Evolutionary conservation across 2,329 filamentous ascomycete genomes (phyloP).

Genomic region (Basipetospora chlamydospora): DNA sequence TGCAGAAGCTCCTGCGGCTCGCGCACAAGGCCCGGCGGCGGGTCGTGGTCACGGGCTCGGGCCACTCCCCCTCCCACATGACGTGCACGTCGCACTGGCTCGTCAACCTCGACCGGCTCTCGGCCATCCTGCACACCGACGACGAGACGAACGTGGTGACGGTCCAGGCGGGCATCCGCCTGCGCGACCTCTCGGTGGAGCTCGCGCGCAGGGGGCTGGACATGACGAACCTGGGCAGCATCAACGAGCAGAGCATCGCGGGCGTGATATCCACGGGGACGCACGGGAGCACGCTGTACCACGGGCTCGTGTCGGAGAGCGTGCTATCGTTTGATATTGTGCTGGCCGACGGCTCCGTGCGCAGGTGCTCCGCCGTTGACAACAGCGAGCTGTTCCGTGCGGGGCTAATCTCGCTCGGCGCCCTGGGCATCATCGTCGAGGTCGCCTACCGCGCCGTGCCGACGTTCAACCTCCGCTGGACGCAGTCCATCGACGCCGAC

Average conservation of each 20-base stretch:
- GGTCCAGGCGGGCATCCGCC: slow-evolving; percentile 77
- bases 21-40: slow-evolving; percentile 70
- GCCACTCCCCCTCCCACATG: slow-evolving; percentile 80
- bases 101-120: slow-evolving; percentile 78
- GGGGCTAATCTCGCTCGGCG: slow-evolving; percentile 73
- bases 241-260: slow-evolving; percentile 85
- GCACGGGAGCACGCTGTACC: slow-evolving; percentile 72
- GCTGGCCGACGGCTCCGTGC: slow-evolving; percentile 62
- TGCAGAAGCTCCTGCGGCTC: slow-evolving; percentile 69
- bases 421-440: slow-evolving; percentile 80
- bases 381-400: slow-evolving; percentile 76
- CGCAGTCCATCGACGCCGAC: slow-evolving; percentile 63
- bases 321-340: slow-evolving; percentile 65
- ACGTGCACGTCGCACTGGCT: slow-evolving; percentile 93
- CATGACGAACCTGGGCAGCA: slow-evolving; percentile 85
- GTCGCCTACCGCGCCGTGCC: slow-evolving; percentile 72
- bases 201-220: slow-evolving; percentile 66
- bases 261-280: slow-evolving; percentile 89
- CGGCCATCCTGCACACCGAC: slow-evolving; percentile 57
- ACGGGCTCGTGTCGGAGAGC: slow-evolving; percentile 73
- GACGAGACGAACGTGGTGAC: slow-evolving; percentile 49
- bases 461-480: slow-evolving; percentile 75
- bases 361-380: slow-evolving; percentile 53
- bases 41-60: slow-evolving; percentile 75
- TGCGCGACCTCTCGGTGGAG: slow-evolving; percentile 57